Evolutionary conservation across 257 asterid species (phyloP).

Genomic region (Gentiana macrophylla): DNA sequence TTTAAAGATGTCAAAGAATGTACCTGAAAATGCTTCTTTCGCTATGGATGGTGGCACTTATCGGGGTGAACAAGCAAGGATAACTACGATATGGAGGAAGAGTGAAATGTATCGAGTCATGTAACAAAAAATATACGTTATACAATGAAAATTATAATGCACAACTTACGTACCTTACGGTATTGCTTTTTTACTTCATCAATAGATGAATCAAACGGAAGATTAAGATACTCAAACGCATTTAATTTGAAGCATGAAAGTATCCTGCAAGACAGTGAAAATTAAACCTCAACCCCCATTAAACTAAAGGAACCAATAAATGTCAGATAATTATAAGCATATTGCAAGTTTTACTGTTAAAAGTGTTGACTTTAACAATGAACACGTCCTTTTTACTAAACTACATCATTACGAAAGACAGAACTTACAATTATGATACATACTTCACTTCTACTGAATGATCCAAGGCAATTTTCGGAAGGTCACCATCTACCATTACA

Average conservation of each 20-base stretch:
- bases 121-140: not conserved
- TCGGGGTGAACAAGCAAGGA: conserved; percentile 99
- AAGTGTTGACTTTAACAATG: too few relatives aligned
- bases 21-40: conserved; percentile 97
- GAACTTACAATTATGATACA: too few relatives aligned
- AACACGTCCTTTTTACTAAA: too few relatives aligned
- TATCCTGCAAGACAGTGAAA: conserved; percentile 48
- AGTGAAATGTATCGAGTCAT: conserved; percentile 13
- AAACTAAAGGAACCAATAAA: not conserved
- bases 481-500: too few relatives aligned
- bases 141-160: conserved; percentile 2
- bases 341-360: too few relatives aligned
- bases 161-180: conserved; percentile 58
- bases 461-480: too few relatives aligned
- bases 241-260: conserved; percentile 96
- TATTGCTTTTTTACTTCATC: conserved; percentile 82
- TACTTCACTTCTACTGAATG: too few relatives aligned
- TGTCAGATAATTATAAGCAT: not conserved
- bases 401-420: too few relatives aligned
- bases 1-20: conserved; percentile 2
- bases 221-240: conserved; percentile 85
- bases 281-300: not conserved
- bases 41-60: conserved; percentile 98
- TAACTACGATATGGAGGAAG: conserved; percentile 34
- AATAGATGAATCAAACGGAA: conserved; percentile 66